Evolutionary conservation across 139 green algal species (phyloP).

Genomic region (Edaphochlamys debaryana): DNA sequence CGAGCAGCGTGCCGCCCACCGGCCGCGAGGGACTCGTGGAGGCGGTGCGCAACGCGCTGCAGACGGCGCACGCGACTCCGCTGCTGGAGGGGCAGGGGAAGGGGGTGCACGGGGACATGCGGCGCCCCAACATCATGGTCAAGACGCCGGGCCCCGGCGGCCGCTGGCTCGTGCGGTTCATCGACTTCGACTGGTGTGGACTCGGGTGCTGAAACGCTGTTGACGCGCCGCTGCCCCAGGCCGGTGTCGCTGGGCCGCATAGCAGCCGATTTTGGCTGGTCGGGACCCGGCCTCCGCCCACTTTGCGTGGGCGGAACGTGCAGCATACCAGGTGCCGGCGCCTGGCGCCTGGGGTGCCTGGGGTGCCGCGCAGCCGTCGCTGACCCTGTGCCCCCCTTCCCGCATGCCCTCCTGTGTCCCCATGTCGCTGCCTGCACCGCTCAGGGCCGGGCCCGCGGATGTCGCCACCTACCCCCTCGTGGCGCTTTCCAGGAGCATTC

Average conservation of each 20-base stretch:
- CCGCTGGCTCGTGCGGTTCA: not conserved
- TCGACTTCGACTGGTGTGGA: not conserved
- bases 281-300: too few relatives aligned
- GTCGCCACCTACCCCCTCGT: not conserved
- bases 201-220: not conserved
- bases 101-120: not conserved
- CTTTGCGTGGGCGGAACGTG: too few relatives aligned
- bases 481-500: not conserved
- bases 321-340: too few relatives aligned
- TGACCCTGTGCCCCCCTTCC: not conserved
- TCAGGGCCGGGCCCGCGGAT: not conserved
- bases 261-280: not conserved
- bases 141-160: not conserved
- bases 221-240: not conserved
- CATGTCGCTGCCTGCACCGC: not conserved
- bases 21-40: not conserved
- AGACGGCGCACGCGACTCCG: not conserved
- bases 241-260: not conserved
- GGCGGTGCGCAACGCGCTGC: not conserved
- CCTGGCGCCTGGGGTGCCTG: not conserved
- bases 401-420: not conserved
- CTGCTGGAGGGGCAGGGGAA: too few relatives aligned
- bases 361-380: not conserved
- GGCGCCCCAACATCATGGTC: constrained; percentile 1
- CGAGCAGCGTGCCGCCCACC: not conserved